Evolutionary conservation across 2,329 filamentous ascomycete genomes (phyloP).

Genomic region (Paradendryphiella salina): DNA sequence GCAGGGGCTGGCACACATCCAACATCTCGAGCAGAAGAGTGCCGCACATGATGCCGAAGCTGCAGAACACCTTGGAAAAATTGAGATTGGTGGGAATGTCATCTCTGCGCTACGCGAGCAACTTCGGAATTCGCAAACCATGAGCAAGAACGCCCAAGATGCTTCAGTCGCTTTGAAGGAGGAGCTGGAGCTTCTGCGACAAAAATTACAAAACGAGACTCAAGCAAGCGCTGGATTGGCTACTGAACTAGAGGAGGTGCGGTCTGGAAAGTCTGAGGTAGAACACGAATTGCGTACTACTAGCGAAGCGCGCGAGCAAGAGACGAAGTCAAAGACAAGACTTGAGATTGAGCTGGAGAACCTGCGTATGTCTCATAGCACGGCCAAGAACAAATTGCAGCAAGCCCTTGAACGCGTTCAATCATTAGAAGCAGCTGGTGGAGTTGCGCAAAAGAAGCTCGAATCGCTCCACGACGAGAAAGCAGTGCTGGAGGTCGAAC

Average conservation of each 20-base stretch:
- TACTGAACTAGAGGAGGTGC: slow-evolving; percentile 29
- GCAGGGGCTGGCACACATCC: slow-evolving; percentile 26
- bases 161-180: slow-evolving; percentile 25
- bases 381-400: slow-evolving; percentile 25
- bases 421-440: slow-evolving; percentile 24
- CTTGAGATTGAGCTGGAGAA: slow-evolving; percentile 29
- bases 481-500: slow-evolving; percentile 21
- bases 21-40: slow-evolving; percentile 29
- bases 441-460: slow-evolving; percentile 22
- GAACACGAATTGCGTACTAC: slow-evolving; percentile 24
- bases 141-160: slow-evolving; percentile 28
- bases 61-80: slow-evolving; percentile 31
- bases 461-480: slow-evolving; percentile 27
- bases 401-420: slow-evolving; percentile 27
- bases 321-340: slow-evolving; percentile 14
- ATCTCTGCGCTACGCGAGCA: slow-evolving; percentile 32
- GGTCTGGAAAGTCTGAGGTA: slow-evolving; percentile 21
- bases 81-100: slow-evolving; percentile 26
- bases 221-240: slow-evolving; percentile 22
- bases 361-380: slow-evolving; percentile 21
- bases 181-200: slow-evolving; percentile 24
- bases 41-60: slow-evolving; percentile 25
- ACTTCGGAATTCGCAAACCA: slow-evolving; percentile 25
- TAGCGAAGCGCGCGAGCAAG: slow-evolving; percentile 19
- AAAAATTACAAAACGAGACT: slow-evolving; percentile 16